Evolutionary conservation across 1,284 basidiomycete species (phyloP).

Genomic region (Pseudozyma flocculosa): DNA sequence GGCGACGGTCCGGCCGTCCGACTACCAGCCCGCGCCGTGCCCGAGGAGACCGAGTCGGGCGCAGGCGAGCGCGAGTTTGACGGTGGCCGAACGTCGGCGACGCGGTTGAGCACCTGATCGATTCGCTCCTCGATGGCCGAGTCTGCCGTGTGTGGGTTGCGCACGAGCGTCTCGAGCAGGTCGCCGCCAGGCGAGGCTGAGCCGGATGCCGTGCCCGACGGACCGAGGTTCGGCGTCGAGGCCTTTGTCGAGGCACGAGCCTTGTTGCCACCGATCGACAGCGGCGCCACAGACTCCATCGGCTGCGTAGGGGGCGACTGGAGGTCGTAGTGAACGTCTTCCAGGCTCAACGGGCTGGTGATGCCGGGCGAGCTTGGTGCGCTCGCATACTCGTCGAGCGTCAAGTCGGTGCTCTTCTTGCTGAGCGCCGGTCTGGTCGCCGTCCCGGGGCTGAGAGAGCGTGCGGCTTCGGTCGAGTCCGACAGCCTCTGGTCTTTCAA

Average conservation of each 20-base stretch:
- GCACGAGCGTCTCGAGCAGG: slow-evolving; percentile 31
- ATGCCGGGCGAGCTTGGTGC: slow-evolving; percentile 20
- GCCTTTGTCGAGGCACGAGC: neutral
- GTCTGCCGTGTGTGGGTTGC: slow-evolving; percentile 6
- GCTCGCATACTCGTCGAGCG: slow-evolving; percentile 27
- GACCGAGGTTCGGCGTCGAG: too few species aligned
- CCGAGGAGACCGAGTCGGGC: neutral
- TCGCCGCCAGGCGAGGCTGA: slow-evolving; percentile 16
- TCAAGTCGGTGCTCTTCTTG: slow-evolving; percentile 31
- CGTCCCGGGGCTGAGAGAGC: neutral
- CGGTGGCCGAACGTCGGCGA: slow-evolving; percentile 3
- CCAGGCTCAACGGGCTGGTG: slow-evolving; percentile 33
- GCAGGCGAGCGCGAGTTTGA: neutral
- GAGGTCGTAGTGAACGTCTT: slow-evolving; percentile 29
- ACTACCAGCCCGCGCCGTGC: slow-evolving; percentile 1
- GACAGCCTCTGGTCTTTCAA: slow-evolving; percentile 32
- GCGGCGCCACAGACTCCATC: slow-evolving; percentile 6
- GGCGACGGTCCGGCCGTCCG: slow-evolving; percentile 3
- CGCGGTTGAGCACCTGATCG: slow-evolving; percentile 39
- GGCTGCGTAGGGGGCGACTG: slow-evolving; percentile 1
- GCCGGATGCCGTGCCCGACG: too few species aligned
- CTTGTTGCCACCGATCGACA: slow-evolving; percentile 6
- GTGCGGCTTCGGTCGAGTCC: slow-evolving; percentile 6
- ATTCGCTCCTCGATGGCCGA: slow-evolving; percentile 36
- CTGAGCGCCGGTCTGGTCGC: slow-evolving; percentile 10